A percentile compares a stretch with the other conserved stretches of the same genome.
phyloP scores from a whole-genome alignment of 2,329 filamentous ascomycete genomes.

The Pseudogymnoascus sp. region DNA sequence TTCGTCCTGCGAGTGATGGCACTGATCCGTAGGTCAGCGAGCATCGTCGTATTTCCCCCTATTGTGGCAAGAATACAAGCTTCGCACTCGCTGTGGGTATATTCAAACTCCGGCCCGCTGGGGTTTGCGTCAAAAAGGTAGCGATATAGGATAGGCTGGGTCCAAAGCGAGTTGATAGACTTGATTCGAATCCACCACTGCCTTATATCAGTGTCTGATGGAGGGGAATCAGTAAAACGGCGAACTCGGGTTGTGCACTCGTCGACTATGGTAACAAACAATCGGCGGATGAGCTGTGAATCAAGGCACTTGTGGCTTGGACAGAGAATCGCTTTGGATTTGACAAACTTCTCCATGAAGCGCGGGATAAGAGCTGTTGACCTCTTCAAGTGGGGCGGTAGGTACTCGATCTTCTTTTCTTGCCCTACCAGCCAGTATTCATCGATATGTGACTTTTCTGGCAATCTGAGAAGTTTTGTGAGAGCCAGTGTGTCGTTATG shows the following conservation, averaged over 20 bases:
- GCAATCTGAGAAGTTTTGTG: constrained; percentile 1
- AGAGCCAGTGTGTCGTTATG: background rate
- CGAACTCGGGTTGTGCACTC: constrained; percentile 35
- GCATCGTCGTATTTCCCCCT: constrained; percentile 35
- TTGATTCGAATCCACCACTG: constrained; percentile 15
- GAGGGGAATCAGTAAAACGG: constrained; percentile 17
- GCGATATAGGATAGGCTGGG: constrained; percentile 31
- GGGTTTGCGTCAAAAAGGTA: constrained; percentile 28
- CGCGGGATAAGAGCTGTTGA: constrained; percentile 14
- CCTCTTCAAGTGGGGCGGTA: constrained; percentile 16
- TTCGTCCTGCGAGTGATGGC: constrained; percentile 24
- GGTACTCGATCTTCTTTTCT: background rate
- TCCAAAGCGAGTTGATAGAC: constrained; percentile 28
- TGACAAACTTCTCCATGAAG: constrained; percentile 10
- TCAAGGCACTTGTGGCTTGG: constrained; percentile 35
- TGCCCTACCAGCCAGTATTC: background rate
- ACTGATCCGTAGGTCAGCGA: constrained; percentile 39
- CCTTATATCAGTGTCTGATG: background rate
- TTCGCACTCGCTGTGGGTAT: constrained; percentile 37
- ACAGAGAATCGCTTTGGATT: constrained; percentile 33
- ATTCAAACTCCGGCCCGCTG: constrained; percentile 25
- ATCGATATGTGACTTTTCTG: background rate
- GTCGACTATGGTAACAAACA: constrained; percentile 36
- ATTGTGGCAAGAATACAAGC: constrained; percentile 46
- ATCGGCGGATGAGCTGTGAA: constrained; percentile 35